Base-by-base conservation (phyloP, 176 grass and related monocot genomes). In the Aegilops speltoides region DNA sequence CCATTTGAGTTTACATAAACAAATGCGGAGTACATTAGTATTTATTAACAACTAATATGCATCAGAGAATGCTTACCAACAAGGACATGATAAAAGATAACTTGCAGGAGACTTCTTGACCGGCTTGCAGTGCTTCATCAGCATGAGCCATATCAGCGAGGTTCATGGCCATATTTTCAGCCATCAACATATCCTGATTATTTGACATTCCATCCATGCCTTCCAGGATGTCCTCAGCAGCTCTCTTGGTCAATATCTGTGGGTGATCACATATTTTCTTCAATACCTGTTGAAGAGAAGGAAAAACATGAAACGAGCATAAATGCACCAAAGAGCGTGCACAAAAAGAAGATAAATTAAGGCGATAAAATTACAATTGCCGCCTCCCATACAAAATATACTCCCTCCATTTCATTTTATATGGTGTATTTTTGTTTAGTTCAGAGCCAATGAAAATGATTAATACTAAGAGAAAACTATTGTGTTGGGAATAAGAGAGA, bases 231-330 rank as follows among this genome's bases (percentile, higher is more conserved):
- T 91, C 84, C 86, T 94, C 96, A 62, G 93, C 88, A 4, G 84
- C 91, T 91, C 34, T 95, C 83, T 94, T 91, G 64, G 96, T 98
- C 68, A 98, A 83, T 64, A 96, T 85, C 52, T 91, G 77, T 77
- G 96, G 96, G 36, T 98, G 96, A 82, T 98, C 88, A 68, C 93
- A 98, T 89, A 96, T 98, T 83, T 96, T 96, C 86, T 98, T 98
- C 82, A 96, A 69, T 90, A 96, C 94, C 96, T 98, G 60, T 82
- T 85, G 68, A 85, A 87, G 28, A 79, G 82, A 24, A 79, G 22
- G 10, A 69, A 68, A 73, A 86, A 60, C 11, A 79, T 63, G 33
- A 64, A 80, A 6, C 20, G 40, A 52, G 26, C 62, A 70, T 68
- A 80, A 34, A 24, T 79, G 10, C 56, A 87, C 10, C 6, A 75